These are phyloP conservation scores for Neospora caninum DNA, from an alignment of 169 alveolate species.

Conservation along the genomic window DNA sequence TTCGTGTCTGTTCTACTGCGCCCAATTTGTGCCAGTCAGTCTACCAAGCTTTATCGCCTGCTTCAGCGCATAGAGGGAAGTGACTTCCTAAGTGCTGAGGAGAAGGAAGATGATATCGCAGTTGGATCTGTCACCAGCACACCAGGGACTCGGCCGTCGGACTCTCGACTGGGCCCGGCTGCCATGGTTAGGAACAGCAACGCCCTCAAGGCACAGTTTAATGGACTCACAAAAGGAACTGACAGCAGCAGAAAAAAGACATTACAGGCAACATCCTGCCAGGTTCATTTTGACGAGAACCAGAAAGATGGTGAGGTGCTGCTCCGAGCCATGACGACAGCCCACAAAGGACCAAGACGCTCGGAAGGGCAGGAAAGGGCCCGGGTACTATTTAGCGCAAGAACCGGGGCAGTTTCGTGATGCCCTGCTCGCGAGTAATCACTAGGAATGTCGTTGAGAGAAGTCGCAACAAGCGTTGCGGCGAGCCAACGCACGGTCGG, in stretches of 20 bases:
- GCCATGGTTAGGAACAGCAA: not conserved
- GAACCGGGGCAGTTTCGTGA: too few species aligned
- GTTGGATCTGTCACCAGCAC: not conserved
- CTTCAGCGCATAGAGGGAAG: constrained; percentile 1
- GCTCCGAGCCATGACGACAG: not conserved
- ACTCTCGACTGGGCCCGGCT: not conserved
- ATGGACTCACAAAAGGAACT: not conserved
- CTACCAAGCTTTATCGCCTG: constrained; percentile 16
- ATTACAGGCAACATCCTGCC: not conserved
- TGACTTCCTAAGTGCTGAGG: not conserved
- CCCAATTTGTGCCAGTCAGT: not conserved
- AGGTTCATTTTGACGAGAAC: not conserved
- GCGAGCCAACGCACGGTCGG: too few species aligned
- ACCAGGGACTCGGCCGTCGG: not conserved
- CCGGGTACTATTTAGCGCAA: too few species aligned
- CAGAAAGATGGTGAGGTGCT: not conserved
- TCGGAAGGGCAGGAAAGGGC: too few species aligned
- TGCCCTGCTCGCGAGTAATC: too few species aligned
- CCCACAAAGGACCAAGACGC: too few species aligned
- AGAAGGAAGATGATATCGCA: not conserved
- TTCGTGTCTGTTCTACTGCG: not conserved
- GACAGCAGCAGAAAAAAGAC: not conserved
- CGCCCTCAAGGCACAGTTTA: not conserved
- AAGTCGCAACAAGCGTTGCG: too few species aligned
- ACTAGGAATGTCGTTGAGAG: too few species aligned